Conservation (phyloP, 495 filamentous ascomycete genomes). For the Apodospora peruviana region DNA sequence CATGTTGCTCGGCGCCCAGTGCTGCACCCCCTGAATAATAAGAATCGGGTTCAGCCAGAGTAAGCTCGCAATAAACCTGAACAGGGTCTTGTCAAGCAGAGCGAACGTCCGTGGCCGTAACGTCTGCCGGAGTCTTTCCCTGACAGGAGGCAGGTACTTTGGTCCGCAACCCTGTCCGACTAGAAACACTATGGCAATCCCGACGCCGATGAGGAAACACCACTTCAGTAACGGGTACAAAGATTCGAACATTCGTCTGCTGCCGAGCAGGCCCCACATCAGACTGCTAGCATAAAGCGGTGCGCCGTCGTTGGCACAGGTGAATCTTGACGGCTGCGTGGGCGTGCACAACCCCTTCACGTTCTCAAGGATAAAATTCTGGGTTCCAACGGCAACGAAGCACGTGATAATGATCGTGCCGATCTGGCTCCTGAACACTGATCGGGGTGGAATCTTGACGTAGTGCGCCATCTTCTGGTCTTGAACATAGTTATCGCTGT, state of each 20-base stretch:
- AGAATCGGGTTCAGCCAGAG: constrained; percentile 26
- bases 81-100: constrained; percentile 21
- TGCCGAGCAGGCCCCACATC: constrained; percentile 34
- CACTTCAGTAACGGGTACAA: constrained; percentile 34
- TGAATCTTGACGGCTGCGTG: constrained; percentile 24
- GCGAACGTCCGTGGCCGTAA: constrained; percentile 18
- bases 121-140: constrained; percentile 19
- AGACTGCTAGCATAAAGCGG: constrained; percentile 26
- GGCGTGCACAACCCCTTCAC: constrained; percentile 24
- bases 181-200: constrained; percentile 25
- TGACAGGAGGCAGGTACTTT: constrained; percentile 23
- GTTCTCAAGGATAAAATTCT: constrained; percentile 26
- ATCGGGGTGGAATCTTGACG: constrained; percentile 26
- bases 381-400: constrained; percentile 26
- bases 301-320: constrained; percentile 26
- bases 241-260: constrained; percentile 31
- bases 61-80: constrained; percentile 21
- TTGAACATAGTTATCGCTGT: constrained; percentile 31
- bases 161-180: constrained; percentile 24
- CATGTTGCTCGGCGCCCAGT: constrained; percentile 28
- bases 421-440: constrained; percentile 26
- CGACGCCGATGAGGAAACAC: constrained; percentile 34
- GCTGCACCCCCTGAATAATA: constrained; percentile 27
- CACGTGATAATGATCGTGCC: constrained; percentile 28
- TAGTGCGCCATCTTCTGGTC: constrained; percentile 36